Base-by-base conservation (phyloP, 345 rosid genomes). In the Heritiera fomes region DNA sequence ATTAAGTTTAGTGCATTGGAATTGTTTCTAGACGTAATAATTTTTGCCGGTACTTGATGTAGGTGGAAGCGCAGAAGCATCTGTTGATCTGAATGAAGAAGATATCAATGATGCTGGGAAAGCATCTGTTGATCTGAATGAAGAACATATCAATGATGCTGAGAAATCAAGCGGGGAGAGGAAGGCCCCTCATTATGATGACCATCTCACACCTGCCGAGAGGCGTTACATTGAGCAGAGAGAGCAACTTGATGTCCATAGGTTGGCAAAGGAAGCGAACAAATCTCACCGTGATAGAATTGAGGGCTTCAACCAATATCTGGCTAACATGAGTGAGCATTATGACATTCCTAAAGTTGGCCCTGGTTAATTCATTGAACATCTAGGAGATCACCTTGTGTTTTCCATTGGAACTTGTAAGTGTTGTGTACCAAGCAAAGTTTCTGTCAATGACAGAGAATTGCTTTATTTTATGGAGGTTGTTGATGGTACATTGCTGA, bases 261-360 rank as follows among this genome's bases (percentile, higher is more conserved):
- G 84, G 60, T 85, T 92, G 87, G 91, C 92, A 8, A 92, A 90
- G 83, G 90, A 88, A 72, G 98, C 96, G 3, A 84, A 88, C 79
- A 93, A 91, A 80, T 92, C 97, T 34, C 97, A 95, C 74, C 90
- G 95, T 1, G 93, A 95, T 80, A 87, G 93, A 83, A 93, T 95
- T 83, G 93, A 91, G 77, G 94, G 90, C 67, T 95, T 90, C 84
- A 93, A 90, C 79, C 96, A 91, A 83, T 93, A 91, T 80, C 90
- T 95, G 32, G 98, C 96, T 8, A 95, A 91, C 84, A 90, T 95
- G 94, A 95, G 94, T 15, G 96, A 95, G 85, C 97, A 92, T 78
- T 91, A 93, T 18, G 94, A 92, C 85, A 92, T 93, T 83, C 98
- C 94, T 18, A 93, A 92, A 86, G 98, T 95, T 77, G 98, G 98